A percentile compares a stretch with the other conserved stretches of the same genome.
These are phyloP conservation scores for Starmera stellimalicola DNA, from an alignment of 1,139 yeast genomes.

Conservation along the genomic window DNA sequence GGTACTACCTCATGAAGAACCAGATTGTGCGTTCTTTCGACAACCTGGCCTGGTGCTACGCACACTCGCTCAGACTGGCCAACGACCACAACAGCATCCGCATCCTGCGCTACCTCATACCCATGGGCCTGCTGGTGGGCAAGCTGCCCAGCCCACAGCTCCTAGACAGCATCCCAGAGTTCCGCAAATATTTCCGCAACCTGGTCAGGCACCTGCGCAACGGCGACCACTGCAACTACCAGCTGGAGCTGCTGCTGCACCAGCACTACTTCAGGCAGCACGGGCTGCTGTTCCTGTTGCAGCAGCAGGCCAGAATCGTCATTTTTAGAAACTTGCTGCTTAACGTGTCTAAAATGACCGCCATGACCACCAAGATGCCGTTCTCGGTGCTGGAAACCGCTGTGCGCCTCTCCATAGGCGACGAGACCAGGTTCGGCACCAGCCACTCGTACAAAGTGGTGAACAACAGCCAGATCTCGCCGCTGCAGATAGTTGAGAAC, in stretches of 20 bases:
- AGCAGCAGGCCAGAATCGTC: conserved; percentile 33
- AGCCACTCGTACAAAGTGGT: conserved; percentile 12
- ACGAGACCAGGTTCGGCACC: background rate
- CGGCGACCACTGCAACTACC: conserved; percentile 34
- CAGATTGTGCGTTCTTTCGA: conserved; percentile 45
- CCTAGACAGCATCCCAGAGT: conserved; percentile 22
- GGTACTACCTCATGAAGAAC: conserved; percentile 52
- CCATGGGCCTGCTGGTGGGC: conserved; percentile 47
- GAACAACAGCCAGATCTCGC: conserved; percentile 6
- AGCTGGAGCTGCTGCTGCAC: conserved; percentile 23
- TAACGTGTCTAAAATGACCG: conserved; percentile 16
- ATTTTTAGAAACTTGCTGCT: conserved; percentile 37
- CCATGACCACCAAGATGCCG: conserved; percentile 5
- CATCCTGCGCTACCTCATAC: conserved; percentile 41
- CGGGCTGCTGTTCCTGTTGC: conserved; percentile 29
- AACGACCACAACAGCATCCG: conserved; percentile 7
- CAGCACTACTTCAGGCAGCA: conserved; percentile 29
- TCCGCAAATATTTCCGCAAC: conserved; percentile 28
- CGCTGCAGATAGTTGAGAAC: conserved; percentile 30
- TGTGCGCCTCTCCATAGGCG: conserved; percentile 9
- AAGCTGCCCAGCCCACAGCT: conserved; percentile 31
- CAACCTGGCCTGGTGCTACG: conserved; percentile 58
- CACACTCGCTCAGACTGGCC: conserved; percentile 22
- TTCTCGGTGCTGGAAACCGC: conserved; percentile 7
- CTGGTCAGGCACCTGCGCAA: conserved; percentile 26